A percentile compares a stretch with the other conserved stretches of the same genome.
Conservation (phyloP, 2,329 filamentous ascomycete species). For the Ilyonectria mors-panacis region DNA sequence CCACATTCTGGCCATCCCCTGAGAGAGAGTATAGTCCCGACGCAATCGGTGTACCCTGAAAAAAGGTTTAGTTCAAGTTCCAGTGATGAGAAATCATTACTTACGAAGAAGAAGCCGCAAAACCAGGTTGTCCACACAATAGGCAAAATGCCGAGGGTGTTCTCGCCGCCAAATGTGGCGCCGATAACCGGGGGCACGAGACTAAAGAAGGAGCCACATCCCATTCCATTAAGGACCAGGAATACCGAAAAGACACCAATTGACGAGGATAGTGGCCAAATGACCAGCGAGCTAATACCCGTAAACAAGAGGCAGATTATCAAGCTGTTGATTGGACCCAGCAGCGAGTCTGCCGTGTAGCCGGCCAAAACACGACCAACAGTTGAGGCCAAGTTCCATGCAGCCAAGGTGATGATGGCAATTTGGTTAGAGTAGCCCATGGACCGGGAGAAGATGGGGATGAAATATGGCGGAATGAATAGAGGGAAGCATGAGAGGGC, state of each 20-base stretch:
- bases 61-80: no score
- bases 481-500: slow-evolving; percentile 47
- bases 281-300: slow-evolving; percentile 45
- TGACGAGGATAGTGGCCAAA: slow-evolving; percentile 48
- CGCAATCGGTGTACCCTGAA: slow-evolving; percentile 42
- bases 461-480: slow-evolving; percentile 47
- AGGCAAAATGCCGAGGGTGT: slow-evolving; percentile 43
- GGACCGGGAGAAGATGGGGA: slow-evolving; percentile 43
- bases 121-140: slow-evolving; percentile 51
- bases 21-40: slow-evolving; percentile 42
- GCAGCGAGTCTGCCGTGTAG: slow-evolving; percentile 43
- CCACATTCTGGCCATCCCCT: not conserved
- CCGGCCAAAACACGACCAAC: slow-evolving; percentile 46
- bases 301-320: slow-evolving; percentile 46
- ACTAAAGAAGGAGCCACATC: slow-evolving; percentile 51
- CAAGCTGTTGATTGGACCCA: slow-evolving; percentile 50
- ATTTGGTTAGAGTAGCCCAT: slow-evolving; percentile 46
- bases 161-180: slow-evolving; percentile 43
- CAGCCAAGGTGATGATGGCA: slow-evolving; percentile 43
- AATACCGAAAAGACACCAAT: slow-evolving; percentile 44
- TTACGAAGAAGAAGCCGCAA: slow-evolving; percentile 50
- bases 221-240: slow-evolving; percentile 47
- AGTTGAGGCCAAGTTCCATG: slow-evolving; percentile 50
- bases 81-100: slow-evolving; percentile 13
- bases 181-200: slow-evolving; percentile 48